phyloP scores from a whole-genome alignment of 2,329 filamentous ascomycete species.

The Achaetomium macrosporum region DNA sequence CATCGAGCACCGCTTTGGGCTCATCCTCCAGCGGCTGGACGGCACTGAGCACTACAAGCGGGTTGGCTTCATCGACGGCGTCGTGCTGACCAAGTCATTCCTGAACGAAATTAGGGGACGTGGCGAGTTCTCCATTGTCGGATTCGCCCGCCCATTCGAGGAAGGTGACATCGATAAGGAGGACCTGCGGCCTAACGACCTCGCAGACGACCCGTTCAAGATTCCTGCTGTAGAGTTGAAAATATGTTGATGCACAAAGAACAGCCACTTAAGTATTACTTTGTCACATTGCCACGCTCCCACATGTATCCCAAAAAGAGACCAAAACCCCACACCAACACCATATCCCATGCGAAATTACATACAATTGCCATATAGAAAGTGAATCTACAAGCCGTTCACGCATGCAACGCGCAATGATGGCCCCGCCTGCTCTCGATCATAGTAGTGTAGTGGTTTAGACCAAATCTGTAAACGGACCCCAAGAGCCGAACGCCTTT shows the following conservation, averaged over 20 bases:
- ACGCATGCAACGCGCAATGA: too few species aligned
- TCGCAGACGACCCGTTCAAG: constrained; percentile 6
- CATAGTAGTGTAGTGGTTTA: too few species aligned
- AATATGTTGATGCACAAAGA: constrained; percentile 2
- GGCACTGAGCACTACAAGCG: neutral
- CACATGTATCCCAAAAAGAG: too few species aligned
- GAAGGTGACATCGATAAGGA: constrained; percentile 1
- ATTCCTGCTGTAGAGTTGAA: constrained; percentile 1
- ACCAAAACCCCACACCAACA: too few species aligned
- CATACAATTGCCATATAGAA: too few species aligned
- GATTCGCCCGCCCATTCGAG: constrained; percentile 1
- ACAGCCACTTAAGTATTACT: too few species aligned
- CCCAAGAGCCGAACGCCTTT: too few species aligned
- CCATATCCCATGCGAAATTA: too few species aligned
- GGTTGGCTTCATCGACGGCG: constrained; percentile 17
- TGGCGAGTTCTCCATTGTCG: neutral
- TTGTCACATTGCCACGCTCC: too few species aligned
- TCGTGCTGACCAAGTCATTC: constrained; percentile 3
- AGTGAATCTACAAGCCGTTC: too few species aligned
- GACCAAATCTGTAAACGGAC: too few species aligned
- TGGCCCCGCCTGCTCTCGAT: too few species aligned
- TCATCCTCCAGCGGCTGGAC: constrained; percentile 6
- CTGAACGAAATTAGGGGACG: neutral
- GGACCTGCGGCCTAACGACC: constrained; percentile 6
- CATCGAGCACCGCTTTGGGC: constrained; percentile 21